These are phyloP conservation scores for Immersiella caudata DNA, from an alignment of 495 filamentous ascomycete species.

Conservation along the genomic window DNA sequence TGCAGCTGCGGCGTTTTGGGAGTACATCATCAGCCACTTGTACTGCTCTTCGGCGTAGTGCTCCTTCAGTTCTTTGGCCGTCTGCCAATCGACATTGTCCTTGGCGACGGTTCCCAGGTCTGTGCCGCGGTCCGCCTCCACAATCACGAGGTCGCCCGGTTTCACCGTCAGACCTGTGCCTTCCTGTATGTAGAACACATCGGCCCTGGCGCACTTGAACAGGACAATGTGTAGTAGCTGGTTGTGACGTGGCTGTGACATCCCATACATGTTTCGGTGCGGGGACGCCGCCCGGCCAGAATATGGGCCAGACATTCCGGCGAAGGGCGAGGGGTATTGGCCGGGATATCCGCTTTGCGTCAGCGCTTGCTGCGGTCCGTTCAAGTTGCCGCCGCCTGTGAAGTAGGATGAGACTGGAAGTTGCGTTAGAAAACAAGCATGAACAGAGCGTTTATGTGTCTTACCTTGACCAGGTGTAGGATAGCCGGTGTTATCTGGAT, in stretches of 20 bases:
- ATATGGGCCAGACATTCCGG: constrained; percentile 57
- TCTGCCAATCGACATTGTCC: constrained; percentile 78
- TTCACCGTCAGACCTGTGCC: constrained; percentile 90
- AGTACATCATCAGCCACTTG: constrained; percentile 97
- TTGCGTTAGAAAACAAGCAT: constrained; percentile 29
- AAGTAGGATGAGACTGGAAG: constrained; percentile 54
- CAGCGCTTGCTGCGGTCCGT: constrained; percentile 42
- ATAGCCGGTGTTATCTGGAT: constrained; percentile 39
- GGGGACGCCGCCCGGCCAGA: constrained; percentile 56
- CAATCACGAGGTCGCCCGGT: constrained; percentile 90
- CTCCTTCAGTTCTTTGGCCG: constrained; percentile 85
- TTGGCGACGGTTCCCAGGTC: constrained; percentile 92
- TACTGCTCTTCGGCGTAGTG: constrained; percentile 91
- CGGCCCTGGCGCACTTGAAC: constrained; percentile 92
- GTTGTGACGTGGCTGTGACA: constrained; percentile 70
- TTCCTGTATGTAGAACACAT: constrained; percentile 96
- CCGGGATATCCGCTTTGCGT: constrained; percentile 42
- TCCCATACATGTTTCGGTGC: constrained; percentile 62
- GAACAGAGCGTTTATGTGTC: background rate
- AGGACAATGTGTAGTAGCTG: constrained; percentile 90
- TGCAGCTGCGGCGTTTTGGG: constrained; percentile 68
- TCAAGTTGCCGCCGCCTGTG: constrained; percentile 37
- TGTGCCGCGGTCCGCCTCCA: constrained; percentile 93
- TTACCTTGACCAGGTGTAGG: constrained; percentile 41
- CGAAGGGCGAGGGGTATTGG: constrained; percentile 46